Evolutionary conservation across 768 basidiomycete genomes (phyloP), one percentile per base, ranked within the genome.

Genomic region (Cytidiella melzeri): DNA sequence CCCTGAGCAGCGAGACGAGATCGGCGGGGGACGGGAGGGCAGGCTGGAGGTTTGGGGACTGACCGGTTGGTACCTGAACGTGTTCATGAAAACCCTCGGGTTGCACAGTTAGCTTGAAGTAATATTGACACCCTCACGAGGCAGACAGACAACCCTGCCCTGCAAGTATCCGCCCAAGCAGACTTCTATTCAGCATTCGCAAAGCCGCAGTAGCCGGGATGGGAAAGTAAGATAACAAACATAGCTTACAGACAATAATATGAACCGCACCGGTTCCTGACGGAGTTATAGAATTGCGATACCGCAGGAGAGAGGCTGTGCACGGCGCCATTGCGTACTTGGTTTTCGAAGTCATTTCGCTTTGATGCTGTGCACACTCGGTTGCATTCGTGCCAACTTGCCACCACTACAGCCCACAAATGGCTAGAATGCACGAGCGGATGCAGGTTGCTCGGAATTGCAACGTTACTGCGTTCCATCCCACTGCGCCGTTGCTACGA

Each of bases 51-150:
- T 89, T 23, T 91, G 88, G 86, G 87, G 89, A 0, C 66, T 91
- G 60, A 89, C 89, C 19, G 89, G 87, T 28, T 90, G 87, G 86
- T 91, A 88, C 67, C 69, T 88, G 46, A 76, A 73, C 41, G 57
- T 77, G 42, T 65, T 89, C 56, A 79, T 87, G 79, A 75, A 70
- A 53, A 67, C 66, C 18, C 59, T 87, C 55, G 65, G 67, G 42
- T 68, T 79, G 27, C 76, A 80, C 60, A 67, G 64, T 52, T 73
- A 68, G 41, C 4, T 28, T 41, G n/a, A 19, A 9, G 10, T 19
- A 18, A 21, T 41, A 41, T 15, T n/a, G 34, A 37, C 34, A 37
- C 11, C 34, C n/a, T 10, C n/a, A 37, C n/a, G 34, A n/a, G n/a
- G n/a, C n/a, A n/a, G n/a, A n/a, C n/a, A n/a, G n/a, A n/a, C n/a